phyloP scores from a whole-genome alignment of 140 eudicot genomes.

The Erigeron philadelphicus region DNA sequence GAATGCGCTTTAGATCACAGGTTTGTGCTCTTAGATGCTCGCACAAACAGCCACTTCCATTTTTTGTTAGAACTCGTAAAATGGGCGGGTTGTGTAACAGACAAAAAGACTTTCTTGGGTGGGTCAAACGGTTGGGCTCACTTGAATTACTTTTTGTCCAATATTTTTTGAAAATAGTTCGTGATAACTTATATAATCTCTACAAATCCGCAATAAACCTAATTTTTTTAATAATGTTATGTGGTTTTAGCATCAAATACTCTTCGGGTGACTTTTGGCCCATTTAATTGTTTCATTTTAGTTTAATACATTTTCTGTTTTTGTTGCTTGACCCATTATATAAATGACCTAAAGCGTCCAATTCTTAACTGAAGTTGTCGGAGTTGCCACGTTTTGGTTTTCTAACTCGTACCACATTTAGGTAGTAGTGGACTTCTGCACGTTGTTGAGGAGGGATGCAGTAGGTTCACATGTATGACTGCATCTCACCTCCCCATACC shows the following conservation, averaged over 20 bases:
- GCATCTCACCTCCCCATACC: too few species aligned
- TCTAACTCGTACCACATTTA: constrained; percentile 15
- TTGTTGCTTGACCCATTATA: neutral
- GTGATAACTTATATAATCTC: neutral
- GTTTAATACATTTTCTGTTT: neutral
- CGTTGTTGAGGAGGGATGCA: neutral
- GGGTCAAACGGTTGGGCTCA: neutral
- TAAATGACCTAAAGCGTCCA: neutral
- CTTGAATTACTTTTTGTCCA: constrained; percentile 2
- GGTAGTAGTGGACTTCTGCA: constrained; percentile 7
- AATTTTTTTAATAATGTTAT: neutral
- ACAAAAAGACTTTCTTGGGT: neutral
- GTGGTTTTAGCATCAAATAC: constrained; percentile 12
- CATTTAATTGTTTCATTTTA: neutral
- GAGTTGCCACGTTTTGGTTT: constrained; percentile 6
- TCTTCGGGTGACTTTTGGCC: neutral
- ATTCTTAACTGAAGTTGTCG: neutral
- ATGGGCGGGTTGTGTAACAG: neutral
- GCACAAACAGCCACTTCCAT: neutral
- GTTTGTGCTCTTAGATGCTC: constrained; percentile 24
- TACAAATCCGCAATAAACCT: neutral
- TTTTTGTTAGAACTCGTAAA: constrained; percentile 8
- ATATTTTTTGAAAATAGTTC: neutral
- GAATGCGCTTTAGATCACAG: constrained; percentile 60
- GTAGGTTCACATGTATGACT: neutral